Base-by-base conservation (phyloP, 805 yeast genomes). In the Geotrichum ghanense region DNA sequence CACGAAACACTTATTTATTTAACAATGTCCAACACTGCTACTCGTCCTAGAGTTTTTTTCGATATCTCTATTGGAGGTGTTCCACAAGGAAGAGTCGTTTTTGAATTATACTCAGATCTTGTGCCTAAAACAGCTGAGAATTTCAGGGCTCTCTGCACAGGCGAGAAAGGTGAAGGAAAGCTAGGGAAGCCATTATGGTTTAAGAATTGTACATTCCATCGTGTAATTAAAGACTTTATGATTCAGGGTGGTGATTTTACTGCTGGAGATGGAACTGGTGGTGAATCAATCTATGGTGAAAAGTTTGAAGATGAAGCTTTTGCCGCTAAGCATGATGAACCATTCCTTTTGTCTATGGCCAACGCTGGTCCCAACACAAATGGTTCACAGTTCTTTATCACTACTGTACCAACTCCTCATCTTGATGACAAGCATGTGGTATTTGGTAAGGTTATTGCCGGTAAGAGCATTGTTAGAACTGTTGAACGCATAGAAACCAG, bases 351-450 rank as follows among this genome's bases (percentile, higher is more conserved):
- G 56, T 85, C 95, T 5, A 92, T 90, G 97, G 97, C 98, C 48
- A 90, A 90, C 61, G 85, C 97, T 3, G 97, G 97, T 16, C 88
- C 95, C 49, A 79, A 81, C 63, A 90, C 97, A 43, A 92, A 92
- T 61, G 97, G 97, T 1, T 87, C 96, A 2, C 97, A 90, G 66
- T 92, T 87, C 58, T 90, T 90, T 64, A 79, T 90, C 57, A 90
- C 98, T 22, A 86, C 96, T 2, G 92, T 79, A 2, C 80, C 87
- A 39, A 87, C 97, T 1, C 95, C 97, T 4, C 97, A 90, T 65
- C 75, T 92, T 54, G 90, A 92, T 61, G 94, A 90, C 22, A 90
- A 90, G 64, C 98, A 92, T 63, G 97, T 89, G 45, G 97, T 92
- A 2, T 92, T 92, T 62, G 98, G 98, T 52, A 78, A 83, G 63